Percentiles rank a stretch among this genome's conserved stretches.
phyloP scores from a whole-genome alignment of 2,329 filamentous ascomycete genomes.

The Xylaria sp. region DNA sequence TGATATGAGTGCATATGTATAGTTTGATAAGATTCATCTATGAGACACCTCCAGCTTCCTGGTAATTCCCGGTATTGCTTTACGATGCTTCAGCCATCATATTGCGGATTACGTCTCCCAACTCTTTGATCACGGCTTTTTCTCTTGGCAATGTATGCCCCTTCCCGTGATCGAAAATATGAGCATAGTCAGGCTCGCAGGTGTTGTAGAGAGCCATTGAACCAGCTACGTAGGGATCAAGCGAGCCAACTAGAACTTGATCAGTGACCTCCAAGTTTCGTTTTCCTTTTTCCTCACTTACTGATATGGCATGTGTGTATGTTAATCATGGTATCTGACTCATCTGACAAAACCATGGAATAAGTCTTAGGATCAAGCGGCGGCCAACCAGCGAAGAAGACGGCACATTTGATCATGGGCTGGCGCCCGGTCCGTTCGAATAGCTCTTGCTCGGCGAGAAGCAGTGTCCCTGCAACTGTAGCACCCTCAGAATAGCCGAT shows the following conservation, averaged over 20 bases:
- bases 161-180: slow-evolving; percentile 73
- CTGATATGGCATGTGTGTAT: slow-evolving; percentile 64
- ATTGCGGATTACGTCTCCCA: slow-evolving; percentile 57
- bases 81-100: slow-evolving; percentile 46
- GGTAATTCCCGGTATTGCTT: not conserved
- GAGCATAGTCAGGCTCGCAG: slow-evolving; percentile 68
- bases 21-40: slow-evolving; percentile 5
- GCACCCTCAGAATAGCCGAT: slow-evolving; percentile 50
- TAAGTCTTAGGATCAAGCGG: slow-evolving; percentile 58
- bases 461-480: slow-evolving; percentile 48
- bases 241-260: slow-evolving; percentile 58
- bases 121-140: slow-evolving; percentile 59
- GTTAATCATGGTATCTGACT: slow-evolving; percentile 61
- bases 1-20: not conserved
- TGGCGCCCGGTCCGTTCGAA: slow-evolving; percentile 44
- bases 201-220: slow-evolving; percentile 71
- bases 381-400: slow-evolving; percentile 67
- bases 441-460: slow-evolving; percentile 48
- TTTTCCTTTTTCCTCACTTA: slow-evolving; percentile 45
- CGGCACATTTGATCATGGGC: slow-evolving; percentile 58
- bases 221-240: slow-evolving; percentile 70
- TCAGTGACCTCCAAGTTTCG: not conserved
- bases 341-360: slow-evolving; percentile 61
- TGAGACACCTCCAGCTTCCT: not conserved
- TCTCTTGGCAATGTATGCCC: slow-evolving; percentile 71